Base-by-base conservation (phyloP, 129 eudicot genomes). In the Lonicera japonica region DNA sequence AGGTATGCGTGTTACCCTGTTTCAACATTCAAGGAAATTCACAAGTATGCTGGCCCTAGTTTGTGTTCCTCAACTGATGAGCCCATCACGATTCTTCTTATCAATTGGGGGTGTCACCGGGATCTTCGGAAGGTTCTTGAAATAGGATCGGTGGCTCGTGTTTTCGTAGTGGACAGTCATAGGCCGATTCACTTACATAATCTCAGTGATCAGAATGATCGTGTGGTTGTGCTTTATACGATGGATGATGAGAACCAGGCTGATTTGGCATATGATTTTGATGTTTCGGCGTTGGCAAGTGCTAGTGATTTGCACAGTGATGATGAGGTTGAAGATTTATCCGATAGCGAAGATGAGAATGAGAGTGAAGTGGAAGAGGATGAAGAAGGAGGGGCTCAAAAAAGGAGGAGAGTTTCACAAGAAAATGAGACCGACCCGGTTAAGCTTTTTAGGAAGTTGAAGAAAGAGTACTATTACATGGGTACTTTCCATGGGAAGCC, bases 401-500 rank as follows among this genome's bases (percentile, higher is more conserved):
- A 81, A 63, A 72, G 63, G 75, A 71, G 82, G 67, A 80, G 71
- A 17, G 55, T 50, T 50, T 16, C 20, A 5, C 20, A 50, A 50
- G 55, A 65, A 34, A 77, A 69, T 39, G 95, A 87, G 59, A 59
- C 58, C 0, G 83, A 94, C 34, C 96, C 99, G 0, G 78, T 78
- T 39, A 88, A 83, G 87, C 80, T 80, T 34, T 94, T 78, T 16
- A 74, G 80, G 57, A 94, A 83, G 79, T 51, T 88, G 29, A 94
- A 88, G 69, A 85, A 60, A 57, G 81, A 85, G 71, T 92, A 92
- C 21, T 50, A 94, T 63, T 72, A 74, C 39, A 80, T 85, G 89
- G 96, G 99, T 17, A 94, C 92, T 62, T 94, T 85, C 58, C 99
- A 94, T 60, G 96, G 99, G 77, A 94, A 94, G 76, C 95, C 97